Evolutionary conservation across 768 basidiomycete species (phyloP), one percentile per base, ranked within the genome.

Genomic region (Agaricus blazei): DNA sequence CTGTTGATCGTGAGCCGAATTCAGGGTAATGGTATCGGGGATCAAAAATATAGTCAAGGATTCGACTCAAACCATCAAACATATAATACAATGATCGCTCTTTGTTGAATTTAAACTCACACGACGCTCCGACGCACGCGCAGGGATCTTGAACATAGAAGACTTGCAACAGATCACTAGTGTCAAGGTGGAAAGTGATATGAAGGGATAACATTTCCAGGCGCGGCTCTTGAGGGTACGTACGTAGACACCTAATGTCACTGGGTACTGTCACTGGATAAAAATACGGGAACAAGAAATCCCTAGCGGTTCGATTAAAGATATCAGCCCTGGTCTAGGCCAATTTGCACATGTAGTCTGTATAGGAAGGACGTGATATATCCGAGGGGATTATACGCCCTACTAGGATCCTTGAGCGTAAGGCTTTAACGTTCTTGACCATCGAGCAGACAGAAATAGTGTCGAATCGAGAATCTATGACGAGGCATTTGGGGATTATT

Each of bases 1-100:
- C 72, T 1, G 64, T 86, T 36, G 64, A 76, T 58, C 78, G 83
- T 29, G 84, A 75, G 58, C 84, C 85, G 1, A 71, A 79, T 23
- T 72, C 80, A 26, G 81, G 80, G 3, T 87, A 86, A 64, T 85
- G 79, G 64, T 83, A 85, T 57, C 85, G 87, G 57, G 80, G 78
- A 19, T 8, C 34, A 34, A 8, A 72, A 84, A 56, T 76, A 70
- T 87, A 27, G 73, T 75, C 0, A 67, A 73, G 1, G 73, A 85
- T 57, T 63, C 69, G 40, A 70, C 73, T 5, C 71, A 74, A 19
- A 19, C 19, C 19, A 19, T 19, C 19, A 19, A 19, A 62, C 11
- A 34, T 34, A 34, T 34, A 34, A 79, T 74, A 56, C 64, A 71
- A 14, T 75, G 72, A 12, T 77, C 83, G 12, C 75, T 79, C 2